phyloP scores from a whole-genome alignment of 495 filamentous ascomycete species.

The Penicillium canariense region DNA sequence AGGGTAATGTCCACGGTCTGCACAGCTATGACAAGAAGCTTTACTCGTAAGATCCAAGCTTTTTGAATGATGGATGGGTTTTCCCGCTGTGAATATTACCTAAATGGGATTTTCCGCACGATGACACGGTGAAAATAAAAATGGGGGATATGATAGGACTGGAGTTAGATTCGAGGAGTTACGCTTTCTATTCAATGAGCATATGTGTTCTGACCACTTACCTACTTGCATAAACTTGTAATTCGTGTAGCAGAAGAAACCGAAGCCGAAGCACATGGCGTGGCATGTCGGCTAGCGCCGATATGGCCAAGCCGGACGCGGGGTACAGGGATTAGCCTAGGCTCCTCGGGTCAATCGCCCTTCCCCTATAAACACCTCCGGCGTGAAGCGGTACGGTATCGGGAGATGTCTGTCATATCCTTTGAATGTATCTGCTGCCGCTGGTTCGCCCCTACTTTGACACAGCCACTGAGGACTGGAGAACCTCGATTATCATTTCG shows the following conservation, averaged over 20 bases:
- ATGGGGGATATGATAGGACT: conserved; percentile 31
- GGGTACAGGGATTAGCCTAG: conserved; percentile 32
- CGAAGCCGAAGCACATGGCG: conserved; percentile 17
- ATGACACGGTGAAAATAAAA: conserved; percentile 39
- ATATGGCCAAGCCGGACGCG: conserved; percentile 23
- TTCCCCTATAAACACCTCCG: conserved; percentile 17
- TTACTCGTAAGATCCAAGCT: conserved; percentile 64
- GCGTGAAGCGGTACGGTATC: background rate
- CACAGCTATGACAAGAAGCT: conserved; percentile 99
- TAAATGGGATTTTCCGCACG: conserved; percentile 23
- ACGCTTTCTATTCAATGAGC: conserved; percentile 26
- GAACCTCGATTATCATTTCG: background rate
- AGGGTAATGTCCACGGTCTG: conserved; percentile 93
- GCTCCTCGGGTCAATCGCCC: conserved; percentile 21
- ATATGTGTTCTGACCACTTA: conserved; percentile 6
- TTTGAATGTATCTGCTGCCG: conserved; percentile 2
- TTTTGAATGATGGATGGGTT: conserved; percentile 17
- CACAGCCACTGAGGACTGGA: background rate
- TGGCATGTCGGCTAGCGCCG: conserved; percentile 17
- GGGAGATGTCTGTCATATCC: conserved; percentile 16
- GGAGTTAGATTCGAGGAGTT: conserved; percentile 35
- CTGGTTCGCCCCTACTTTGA: conserved; percentile 6
- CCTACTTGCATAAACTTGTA: background rate
- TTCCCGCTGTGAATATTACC: conserved; percentile 27
- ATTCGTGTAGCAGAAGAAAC: background rate